Conservation (phyloP, 1,284 basidiomycete genomes). For the Phellopilus nigrolimitatus region DNA sequence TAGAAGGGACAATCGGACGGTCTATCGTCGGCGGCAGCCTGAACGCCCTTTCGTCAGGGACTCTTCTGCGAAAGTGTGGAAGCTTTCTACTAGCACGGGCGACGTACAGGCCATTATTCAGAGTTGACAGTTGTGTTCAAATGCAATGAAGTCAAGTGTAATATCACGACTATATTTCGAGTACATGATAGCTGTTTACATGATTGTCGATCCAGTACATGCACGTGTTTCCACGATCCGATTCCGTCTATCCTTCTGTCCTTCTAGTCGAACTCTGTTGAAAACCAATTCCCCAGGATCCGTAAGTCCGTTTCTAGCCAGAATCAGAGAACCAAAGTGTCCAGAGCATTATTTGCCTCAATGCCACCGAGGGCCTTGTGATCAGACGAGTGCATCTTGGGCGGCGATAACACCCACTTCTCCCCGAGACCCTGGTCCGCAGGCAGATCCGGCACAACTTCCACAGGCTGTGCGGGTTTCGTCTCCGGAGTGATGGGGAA, state of each 20-base stretch:
- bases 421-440: not conserved
- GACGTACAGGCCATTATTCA: not conserved
- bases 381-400: not conserved
- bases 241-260: not conserved
- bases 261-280: not conserved
- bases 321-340: not conserved
- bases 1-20: not conserved
- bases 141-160: no score
- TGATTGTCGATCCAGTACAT: not conserved
- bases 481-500: slow-evolving; percentile 25
- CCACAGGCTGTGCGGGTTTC: slow-evolving; percentile 2
- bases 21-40: slow-evolving; percentile 2
- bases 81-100: not conserved
- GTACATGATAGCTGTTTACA: no score
- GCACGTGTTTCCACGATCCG: not conserved
- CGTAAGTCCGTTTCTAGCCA: no score
- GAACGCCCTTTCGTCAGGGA: slow-evolving; percentile 11
- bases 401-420: not conserved
- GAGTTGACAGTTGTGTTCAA: no score
- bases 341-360: not conserved
- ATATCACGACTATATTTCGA: no score
- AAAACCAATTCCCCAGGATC: no score
- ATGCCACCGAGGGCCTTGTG: slow-evolving; percentile 1
- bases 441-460: slow-evolving; percentile 18
- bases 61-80: slow-evolving; percentile 17